A percentile compares a stretch with the other conserved stretches of the same genome.
phyloP scores from a whole-genome alignment of 345 rosid species.

The Eucalyptus pauciflora region DNA sequence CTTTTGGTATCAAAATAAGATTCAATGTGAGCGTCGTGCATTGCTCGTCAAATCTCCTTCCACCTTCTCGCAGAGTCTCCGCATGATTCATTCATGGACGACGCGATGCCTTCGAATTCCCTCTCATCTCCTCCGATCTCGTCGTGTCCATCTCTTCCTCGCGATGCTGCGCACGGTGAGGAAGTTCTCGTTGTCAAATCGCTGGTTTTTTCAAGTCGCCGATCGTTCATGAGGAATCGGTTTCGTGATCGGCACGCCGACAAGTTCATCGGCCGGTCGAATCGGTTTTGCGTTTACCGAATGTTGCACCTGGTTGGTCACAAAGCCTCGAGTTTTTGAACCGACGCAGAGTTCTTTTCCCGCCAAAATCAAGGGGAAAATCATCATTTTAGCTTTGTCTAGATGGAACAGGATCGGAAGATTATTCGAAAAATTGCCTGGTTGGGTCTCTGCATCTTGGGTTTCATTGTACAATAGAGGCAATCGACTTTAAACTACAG shows the following conservation, averaged over 20 bases:
- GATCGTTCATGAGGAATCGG: background rate
- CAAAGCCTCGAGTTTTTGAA: background rate
- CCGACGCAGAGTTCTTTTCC: background rate
- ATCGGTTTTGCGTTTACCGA: background rate
- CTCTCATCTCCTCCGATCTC: background rate
- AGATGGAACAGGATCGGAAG: background rate
- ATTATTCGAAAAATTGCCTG: too few species aligned
- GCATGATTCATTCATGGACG: background rate
- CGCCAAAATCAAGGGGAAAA: background rate
- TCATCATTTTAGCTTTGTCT: background rate
- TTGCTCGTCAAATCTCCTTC: background rate
- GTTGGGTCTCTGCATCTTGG: background rate
- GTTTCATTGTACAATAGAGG: background rate
- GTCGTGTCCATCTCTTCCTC: background rate
- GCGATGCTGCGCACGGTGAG: fast-evolving
- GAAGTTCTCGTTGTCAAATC: background rate
- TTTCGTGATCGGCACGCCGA: background rate
- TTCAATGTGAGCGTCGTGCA: background rate
- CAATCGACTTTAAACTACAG: background rate
- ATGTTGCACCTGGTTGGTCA: background rate
- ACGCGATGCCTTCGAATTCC: background rate
- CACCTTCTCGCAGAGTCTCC: background rate
- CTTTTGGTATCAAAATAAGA: too few species aligned
- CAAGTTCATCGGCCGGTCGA: background rate
- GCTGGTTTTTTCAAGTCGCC: background rate